Evolutionary conservation across 1,139 yeast species (phyloP), one percentile per base, ranked within the genome.

Genomic region (Diutina catenulata): DNA sequence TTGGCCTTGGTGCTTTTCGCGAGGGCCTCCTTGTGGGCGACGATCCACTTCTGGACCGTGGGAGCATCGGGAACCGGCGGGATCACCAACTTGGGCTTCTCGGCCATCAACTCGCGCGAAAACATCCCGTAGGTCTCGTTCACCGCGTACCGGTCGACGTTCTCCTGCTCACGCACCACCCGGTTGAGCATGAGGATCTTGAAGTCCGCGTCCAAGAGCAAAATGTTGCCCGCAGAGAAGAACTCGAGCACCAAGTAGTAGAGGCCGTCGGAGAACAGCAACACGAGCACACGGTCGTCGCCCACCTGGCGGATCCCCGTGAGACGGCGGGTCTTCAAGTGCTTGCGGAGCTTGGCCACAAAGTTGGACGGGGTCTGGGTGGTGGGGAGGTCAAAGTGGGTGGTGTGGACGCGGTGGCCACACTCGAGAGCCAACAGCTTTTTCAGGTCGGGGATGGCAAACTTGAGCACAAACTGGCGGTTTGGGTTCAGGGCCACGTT

Each of bases 151-250:
- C 66, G 59, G 41, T 66, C 74, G 43, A 70, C 70, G 38, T 74
- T 70, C 35, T 76, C 79, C 50, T 77, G 75, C 41, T 82, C 94
- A 33, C 74, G 73, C 2, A 86, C 95, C 27, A 80, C 64, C 56
- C 96, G 73, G 54, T 81, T 88, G 26, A 88, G 60, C 0, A 93
- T 68, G 49, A 87, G 49, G 37, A 87, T 87, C 50, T 72, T 77
- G 46, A 65, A 59, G 23, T 79, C 69, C 27, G 75, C 70, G 52
- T 88, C 94, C 45, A 88, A 64, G 19, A 91, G 63, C 23, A 91
- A 62, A 42, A 91, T 74, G 51, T 91, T 91, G 27, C 98, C 98
- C 2, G 95, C 95, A 52, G 95, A 84, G 61, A 87, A 88, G 49
- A 91, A 88, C 53, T 91, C 98, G 43, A 91, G 59, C 0, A 84